Base-by-base conservation (phyloP, 495 filamentous ascomycete genomes). In the Penicillium pancosmium region DNA sequence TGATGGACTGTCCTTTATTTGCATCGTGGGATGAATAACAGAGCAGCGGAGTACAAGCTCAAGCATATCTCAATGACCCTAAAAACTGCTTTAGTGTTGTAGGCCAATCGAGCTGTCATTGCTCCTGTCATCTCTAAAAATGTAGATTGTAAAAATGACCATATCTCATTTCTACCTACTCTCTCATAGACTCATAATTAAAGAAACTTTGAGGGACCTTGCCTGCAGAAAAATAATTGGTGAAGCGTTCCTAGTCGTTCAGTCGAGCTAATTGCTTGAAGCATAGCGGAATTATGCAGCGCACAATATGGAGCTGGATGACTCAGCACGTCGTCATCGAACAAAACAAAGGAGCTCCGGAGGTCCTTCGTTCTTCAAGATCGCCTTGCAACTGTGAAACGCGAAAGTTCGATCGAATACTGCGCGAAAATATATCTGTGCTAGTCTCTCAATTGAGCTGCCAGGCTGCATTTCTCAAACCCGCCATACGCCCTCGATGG, bases 401-500 rank as follows among this genome's bases (percentile, higher is more conserved):
- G 19, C 16, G 50, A 34, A 41, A 41, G 18, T 6, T 31, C 27
- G 27, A 6, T 31, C 27, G 27, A 31, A 31, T 31, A 31, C 4
- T 31, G 27, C 27, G 27, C 27, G 27, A 31, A 31, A 1, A 31
- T 31, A 31, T 6, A 31, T 31, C 8, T 31, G 27, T 31, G 27
- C 27, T 31, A 31, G 27, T 7, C 27, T 31, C 27, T 9, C 5
- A 31, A 8, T 31, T 8, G 6, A 31, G 8, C 27, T 31, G 27
- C 27, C 27, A 31, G 6, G 27, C 8, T 6, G 27, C 27, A 31
- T 8, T 31, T 4, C 27, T 18, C 41, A 19, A 19, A 6, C 12
- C 41, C 41, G 41, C 47, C 50, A 16, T 25, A 60, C 59, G 61
- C 57, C 51, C 64, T 62, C 47, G 33, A 68, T 61, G 52, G 50